Percentiles rank a stretch among this genome's conserved stretches.
Conservation (phyloP, 192 early-diverging fungal genomes). For the Allomyces macrogynus region DNA sequence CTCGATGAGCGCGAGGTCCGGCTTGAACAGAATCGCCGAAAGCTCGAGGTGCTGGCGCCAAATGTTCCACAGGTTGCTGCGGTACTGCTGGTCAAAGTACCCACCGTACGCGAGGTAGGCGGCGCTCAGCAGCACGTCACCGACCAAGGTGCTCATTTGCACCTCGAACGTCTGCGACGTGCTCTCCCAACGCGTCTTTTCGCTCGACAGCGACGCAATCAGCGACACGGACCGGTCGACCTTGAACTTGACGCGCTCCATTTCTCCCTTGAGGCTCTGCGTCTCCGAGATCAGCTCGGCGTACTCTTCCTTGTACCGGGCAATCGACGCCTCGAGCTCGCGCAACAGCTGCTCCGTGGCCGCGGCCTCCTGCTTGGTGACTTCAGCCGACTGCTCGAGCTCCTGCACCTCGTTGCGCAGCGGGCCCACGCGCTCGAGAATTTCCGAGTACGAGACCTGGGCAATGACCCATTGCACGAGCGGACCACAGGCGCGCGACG, state of each 20-base stretch:
- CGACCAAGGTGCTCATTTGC: conserved; percentile 96
- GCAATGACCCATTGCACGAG: conserved; percentile 95
- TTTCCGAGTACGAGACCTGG: conserved; percentile 80
- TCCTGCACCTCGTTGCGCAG: conserved; percentile 76
- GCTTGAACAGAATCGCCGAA: conserved; percentile 52
- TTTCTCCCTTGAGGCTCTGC: conserved; percentile 71
- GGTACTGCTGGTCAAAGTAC: conserved; percentile 92
- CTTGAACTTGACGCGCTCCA: conserved; percentile 77
- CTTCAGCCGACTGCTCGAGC: conserved; percentile 56
- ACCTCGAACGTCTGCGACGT: conserved; percentile 76
- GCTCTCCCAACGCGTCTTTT: conserved; percentile 78
- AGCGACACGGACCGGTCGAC: conserved; percentile 78
- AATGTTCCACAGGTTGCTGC: conserved; percentile 50
- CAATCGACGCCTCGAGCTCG: conserved; percentile 73
- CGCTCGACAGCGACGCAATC: conserved; percentile 71
- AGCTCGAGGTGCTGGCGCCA: conserved; percentile 54
- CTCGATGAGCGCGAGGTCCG: conserved; percentile 64
- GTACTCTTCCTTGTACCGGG: conserved; percentile 90
- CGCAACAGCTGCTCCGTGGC: conserved; percentile 57
- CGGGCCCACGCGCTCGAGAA: conserved; percentile 86
- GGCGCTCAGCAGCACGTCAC: conserved; percentile 76
- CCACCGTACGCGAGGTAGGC: conserved; percentile 96
- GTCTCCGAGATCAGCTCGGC: conserved; percentile 86
- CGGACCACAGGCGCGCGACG: conserved; percentile 95
- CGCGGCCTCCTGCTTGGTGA: conserved; percentile 44